These are phyloP conservation scores for Irpex sp. DNA, from an alignment of 1,284 basidiomycete genomes.

Conservation along the genomic window DNA sequence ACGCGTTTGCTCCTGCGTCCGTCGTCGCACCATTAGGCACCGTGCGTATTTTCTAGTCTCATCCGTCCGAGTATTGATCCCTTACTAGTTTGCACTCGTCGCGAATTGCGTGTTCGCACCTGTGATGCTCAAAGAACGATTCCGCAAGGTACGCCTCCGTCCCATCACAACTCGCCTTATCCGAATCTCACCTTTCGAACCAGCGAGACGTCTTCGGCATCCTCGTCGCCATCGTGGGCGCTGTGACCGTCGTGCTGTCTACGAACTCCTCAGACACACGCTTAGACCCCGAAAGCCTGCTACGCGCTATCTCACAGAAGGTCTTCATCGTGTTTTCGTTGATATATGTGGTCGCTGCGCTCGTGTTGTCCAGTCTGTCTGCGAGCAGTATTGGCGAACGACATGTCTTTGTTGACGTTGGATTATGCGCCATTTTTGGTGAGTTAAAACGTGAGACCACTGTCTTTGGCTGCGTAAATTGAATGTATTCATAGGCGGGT, in stretches of 20 bases:
- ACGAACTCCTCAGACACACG: conserved; percentile 68
- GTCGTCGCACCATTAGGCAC: conserved; percentile 95
- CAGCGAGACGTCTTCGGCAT: conserved; percentile 89
- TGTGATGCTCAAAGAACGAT: conserved; percentile 76
- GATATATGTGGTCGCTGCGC: conserved; percentile 53
- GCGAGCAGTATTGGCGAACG: conserved; percentile 55
- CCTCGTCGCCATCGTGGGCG: conserved; percentile 76
- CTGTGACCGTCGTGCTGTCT: conserved; percentile 88
- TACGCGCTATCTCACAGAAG: conserved; percentile 66
- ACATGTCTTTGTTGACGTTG: conserved; percentile 85
- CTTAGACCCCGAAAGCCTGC: conserved; percentile 67
- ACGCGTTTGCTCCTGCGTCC: conserved; percentile 86
- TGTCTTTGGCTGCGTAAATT: neutral
- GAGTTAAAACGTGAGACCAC: conserved; percentile 14
- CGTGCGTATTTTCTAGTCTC: conserved; percentile 43
- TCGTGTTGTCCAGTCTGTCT: conserved; percentile 62
- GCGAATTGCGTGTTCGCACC: conserved; percentile 96
- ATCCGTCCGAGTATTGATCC: conserved; percentile 1
- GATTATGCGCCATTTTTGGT: conserved; percentile 87
- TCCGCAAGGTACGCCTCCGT: conserved; percentile 57
- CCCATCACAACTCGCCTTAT: neutral
- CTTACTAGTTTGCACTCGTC: conserved; percentile 75
- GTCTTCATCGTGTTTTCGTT: conserved; percentile 75
- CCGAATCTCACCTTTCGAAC: neutral
- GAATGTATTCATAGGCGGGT: conserved; percentile 60